These are phyloP conservation scores for Cynara cardunculus DNA, from an alignment of 129 eudicot genomes.

Conservation along the genomic window DNA sequence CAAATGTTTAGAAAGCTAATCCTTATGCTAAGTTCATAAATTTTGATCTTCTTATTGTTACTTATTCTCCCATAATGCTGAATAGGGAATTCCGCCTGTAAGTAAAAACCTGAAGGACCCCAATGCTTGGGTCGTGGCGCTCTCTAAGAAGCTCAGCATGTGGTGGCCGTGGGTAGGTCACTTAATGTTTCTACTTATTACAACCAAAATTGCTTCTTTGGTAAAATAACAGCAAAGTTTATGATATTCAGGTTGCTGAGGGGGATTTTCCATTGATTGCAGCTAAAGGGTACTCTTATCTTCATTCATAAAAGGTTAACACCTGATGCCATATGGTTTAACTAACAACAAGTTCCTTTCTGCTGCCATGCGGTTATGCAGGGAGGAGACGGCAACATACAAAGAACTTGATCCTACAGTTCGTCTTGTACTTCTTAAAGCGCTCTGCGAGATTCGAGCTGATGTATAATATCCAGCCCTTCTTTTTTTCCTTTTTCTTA, in stretches of 20 bases:
- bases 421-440: constrained; percentile 74
- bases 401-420: constrained; percentile 67
- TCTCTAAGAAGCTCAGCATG: constrained; percentile 60
- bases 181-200: not conserved
- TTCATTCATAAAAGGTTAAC: not conserved
- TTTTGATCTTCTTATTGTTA: not conserved
- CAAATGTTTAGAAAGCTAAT: not conserved
- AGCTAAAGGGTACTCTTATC: constrained; percentile 67
- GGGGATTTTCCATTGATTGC: constrained; percentile 72
- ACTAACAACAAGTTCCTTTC: not conserved
- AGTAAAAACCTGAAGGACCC: constrained; percentile 42
- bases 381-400: constrained; percentile 65
- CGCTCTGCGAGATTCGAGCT: constrained; percentile 87
- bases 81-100: constrained; percentile 69
- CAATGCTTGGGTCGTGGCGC: constrained; percentile 65
- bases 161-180: constrained; percentile 98
- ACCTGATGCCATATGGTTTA: not conserved
- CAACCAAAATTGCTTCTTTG: not conserved
- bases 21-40: not conserved
- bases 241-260: constrained; percentile 68
- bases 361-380: constrained; percentile 30
- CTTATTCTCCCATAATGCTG: constrained; percentile 3
- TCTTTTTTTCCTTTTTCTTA: not conserved
- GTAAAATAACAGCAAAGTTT: constrained; percentile 2
- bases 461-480: constrained; percentile 39